Evolutionary conservation across 108 stramenopile genomes (phyloP).

Genomic region (Nitzschia palea): DNA sequence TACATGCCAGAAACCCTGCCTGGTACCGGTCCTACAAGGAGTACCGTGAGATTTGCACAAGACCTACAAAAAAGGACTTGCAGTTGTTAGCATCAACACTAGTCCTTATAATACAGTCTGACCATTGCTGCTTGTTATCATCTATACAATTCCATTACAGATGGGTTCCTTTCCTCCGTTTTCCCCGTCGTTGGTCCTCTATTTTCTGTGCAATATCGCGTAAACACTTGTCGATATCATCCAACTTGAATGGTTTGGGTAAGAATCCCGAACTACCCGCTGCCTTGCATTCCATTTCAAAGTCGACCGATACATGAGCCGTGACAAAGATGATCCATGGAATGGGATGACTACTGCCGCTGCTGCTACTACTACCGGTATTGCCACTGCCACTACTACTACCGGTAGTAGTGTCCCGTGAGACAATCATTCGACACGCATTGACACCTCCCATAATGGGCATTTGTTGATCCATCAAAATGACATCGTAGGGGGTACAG

Average conservation of each 20-base stretch:
- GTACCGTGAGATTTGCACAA: too few species aligned
- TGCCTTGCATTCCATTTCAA: constrained; percentile 8
- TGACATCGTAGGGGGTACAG: constrained; percentile 26
- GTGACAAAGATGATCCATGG: constrained; percentile 30
- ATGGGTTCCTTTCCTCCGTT: neutral
- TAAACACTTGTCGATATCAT: constrained; percentile 9
- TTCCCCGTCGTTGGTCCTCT: too few species aligned
- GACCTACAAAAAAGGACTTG: too few species aligned
- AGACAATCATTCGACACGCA: constrained; percentile 17
- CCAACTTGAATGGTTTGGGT: constrained; percentile 31
- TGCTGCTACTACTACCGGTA: too few species aligned
- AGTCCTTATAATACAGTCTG: too few species aligned
- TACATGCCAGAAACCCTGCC: too few species aligned
- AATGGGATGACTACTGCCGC: constrained; percentile 14
- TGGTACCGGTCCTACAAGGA: too few species aligned
- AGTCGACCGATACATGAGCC: constrained; percentile 24
- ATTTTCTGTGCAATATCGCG: neutral
- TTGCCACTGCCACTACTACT: too few species aligned
- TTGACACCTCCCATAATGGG: constrained; percentile 50
- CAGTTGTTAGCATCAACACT: too few species aligned
- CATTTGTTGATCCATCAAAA: constrained; percentile 65
- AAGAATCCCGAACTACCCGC: constrained; percentile 16
- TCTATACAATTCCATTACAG: neutral
- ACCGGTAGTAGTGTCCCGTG: constrained; percentile 1
- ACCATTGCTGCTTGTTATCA: too few species aligned